Conservation (phyloP, 1,139 yeast genomes). For the Taphrina pruni region DNA sequence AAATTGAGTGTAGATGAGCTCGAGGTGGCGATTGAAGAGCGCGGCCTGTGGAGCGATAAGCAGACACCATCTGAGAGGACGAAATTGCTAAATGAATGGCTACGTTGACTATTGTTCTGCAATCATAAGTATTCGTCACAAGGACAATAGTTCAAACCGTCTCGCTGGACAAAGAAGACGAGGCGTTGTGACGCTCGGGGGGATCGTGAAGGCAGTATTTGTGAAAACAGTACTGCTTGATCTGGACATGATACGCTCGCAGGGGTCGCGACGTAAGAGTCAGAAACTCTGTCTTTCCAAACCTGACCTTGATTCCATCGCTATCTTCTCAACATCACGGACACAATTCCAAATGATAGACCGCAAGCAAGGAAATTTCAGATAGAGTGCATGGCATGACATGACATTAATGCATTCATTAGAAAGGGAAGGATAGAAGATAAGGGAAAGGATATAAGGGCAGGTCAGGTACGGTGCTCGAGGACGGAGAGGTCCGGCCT, state of each 20-base stretch:
- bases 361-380: no score
- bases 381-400: no score
- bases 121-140: no score
- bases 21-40: slow-evolving; percentile 29
- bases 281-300: not conserved
- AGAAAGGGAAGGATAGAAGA: no score
- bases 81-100: slow-evolving; percentile 2
- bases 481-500: slow-evolving; percentile 1
- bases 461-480: not conserved
- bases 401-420: no score
- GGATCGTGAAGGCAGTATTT: no score
- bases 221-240: not conserved
- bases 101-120: not conserved
- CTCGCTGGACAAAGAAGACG: no score
- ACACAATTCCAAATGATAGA: no score
- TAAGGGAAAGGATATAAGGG: no score
- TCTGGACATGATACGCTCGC: not conserved
- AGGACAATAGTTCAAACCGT: no score
- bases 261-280: not conserved
- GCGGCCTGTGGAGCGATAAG: slow-evolving; percentile 22
- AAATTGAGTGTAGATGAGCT: slow-evolving; percentile 11
- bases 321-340: no score
- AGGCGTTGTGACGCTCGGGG: no score
- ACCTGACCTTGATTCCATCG: not conserved
- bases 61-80: slow-evolving; percentile 6